Evolutionary conservation across 805 yeast species (phyloP).

Genomic region (Candida methanosorbosa): DNA sequence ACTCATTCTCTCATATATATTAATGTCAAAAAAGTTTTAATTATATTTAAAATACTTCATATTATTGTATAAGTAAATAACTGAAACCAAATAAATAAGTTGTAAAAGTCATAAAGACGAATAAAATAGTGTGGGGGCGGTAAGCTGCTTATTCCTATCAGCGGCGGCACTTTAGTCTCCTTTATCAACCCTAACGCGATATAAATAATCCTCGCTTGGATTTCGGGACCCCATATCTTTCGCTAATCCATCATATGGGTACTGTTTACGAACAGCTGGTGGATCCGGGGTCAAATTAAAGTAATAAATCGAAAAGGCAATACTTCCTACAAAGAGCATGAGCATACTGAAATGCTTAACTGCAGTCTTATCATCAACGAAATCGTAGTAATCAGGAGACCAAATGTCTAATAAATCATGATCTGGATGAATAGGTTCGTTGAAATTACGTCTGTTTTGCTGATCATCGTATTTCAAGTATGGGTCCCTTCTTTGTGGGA

Average conservation of each 20-base stretch:
- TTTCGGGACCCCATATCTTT: constrained; percentile 60
- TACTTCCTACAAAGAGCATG: constrained; percentile 37
- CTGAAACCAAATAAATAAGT: not conserved
- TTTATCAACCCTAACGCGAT: constrained; percentile 33
- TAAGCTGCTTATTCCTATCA: not conserved
- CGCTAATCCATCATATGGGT: constrained; percentile 69
- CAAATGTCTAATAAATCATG: constrained; percentile 75
- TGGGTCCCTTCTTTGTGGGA: constrained; percentile 59
- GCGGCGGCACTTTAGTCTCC: constrained; percentile 6
- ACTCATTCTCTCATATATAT: too few relatives aligned
- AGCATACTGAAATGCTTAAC: constrained; percentile 47
- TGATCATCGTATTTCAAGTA: constrained; percentile 68
- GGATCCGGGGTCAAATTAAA: constrained; percentile 53
- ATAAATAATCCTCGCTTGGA: constrained; percentile 31
- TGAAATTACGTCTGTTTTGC: constrained; percentile 71
- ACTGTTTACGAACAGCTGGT: constrained; percentile 70
- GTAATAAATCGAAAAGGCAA: constrained; percentile 36
- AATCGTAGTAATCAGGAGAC: constrained; percentile 72
- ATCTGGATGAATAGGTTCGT: constrained; percentile 63
- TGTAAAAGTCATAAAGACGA: not conserved
- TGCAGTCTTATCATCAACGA: constrained; percentile 54
- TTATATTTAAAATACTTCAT: not conserved
- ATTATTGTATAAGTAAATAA: too few relatives aligned
- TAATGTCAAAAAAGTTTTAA: not conserved
- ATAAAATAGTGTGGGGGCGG: not conserved